Percentiles rank a stretch among this genome's conserved stretches.
Evolutionary conservation across 306 rosid genomes (phyloP).

Genomic region (Vicia villosa): DNA sequence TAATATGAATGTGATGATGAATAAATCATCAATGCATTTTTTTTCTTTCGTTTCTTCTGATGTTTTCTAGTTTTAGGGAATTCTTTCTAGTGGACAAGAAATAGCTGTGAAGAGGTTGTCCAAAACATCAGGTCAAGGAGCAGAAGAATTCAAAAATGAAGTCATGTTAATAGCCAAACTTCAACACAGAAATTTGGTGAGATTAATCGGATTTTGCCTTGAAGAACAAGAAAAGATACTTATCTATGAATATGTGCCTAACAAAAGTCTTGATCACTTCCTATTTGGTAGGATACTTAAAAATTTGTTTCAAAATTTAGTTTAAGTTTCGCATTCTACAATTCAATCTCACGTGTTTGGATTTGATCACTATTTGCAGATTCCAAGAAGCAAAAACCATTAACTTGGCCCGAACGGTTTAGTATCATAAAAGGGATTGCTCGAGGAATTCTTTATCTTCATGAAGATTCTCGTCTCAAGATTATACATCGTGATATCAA

Average conservation of each 20-base stretch:
- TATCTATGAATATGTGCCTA: conserved; percentile 67
- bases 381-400: conserved; percentile 28
- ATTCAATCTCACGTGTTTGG: not conserved
- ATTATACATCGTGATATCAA: conserved; percentile 77
- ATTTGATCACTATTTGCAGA: conserved; percentile 31
- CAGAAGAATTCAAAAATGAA: conserved; percentile 67
- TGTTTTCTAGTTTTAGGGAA: conserved; percentile 48
- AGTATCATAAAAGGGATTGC: conserved; percentile 57
- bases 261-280: conserved; percentile 61
- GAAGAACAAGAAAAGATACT: conserved; percentile 61
- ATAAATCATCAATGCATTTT: not conserved
- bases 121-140: conserved; percentile 58
- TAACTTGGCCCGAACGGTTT: conserved; percentile 52
- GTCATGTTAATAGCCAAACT: conserved; percentile 65
- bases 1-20: not conserved
- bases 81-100: conserved; percentile 52
- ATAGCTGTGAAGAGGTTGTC: conserved; percentile 73
- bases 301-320: not conserved
- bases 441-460: conserved; percentile 67
- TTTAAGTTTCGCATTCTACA: not conserved
- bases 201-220: conserved; percentile 62
- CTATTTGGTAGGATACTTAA: conserved; percentile 52
- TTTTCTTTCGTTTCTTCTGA: conserved; percentile 5
- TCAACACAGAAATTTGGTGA: conserved; percentile 76
- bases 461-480: conserved; percentile 68